Evolutionary conservation across 2,329 filamentous ascomycete species (phyloP).

Genomic region (Diaporthe sp.): DNA sequence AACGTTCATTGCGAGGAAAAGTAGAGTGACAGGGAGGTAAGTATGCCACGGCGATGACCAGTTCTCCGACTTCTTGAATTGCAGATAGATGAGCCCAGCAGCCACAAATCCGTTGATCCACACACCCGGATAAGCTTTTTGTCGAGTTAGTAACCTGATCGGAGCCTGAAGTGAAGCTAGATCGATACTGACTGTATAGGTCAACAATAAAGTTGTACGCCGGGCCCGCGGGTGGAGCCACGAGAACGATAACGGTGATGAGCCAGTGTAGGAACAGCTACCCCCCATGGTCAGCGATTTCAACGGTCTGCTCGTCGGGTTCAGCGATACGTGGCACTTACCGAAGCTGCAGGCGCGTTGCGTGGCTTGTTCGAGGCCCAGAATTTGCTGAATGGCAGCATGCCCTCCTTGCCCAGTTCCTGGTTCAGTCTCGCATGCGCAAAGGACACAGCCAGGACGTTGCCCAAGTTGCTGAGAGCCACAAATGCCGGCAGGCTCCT

Average conservation of each 20-base stretch:
- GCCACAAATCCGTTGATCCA: conserved; percentile 69
- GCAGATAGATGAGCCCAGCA: conserved; percentile 65
- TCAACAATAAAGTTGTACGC: conserved; percentile 78
- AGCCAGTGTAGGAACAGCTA: conserved; percentile 75
- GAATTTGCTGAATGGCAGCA: conserved; percentile 75
- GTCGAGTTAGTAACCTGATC: not conserved
- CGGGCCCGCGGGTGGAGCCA: conserved; percentile 76
- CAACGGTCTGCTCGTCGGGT: not conserved
- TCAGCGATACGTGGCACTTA: conserved; percentile 38
- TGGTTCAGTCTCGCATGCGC: conserved; percentile 72
- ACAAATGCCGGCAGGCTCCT: conserved; percentile 66
- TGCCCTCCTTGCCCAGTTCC: conserved; percentile 78
- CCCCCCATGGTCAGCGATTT: conserved; percentile 19
- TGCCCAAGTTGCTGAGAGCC: conserved; percentile 69
- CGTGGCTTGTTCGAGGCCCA: conserved; percentile 79
- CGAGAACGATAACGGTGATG: conserved; percentile 74
- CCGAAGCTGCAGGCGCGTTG: conserved; percentile 69
- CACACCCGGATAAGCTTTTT: conserved; percentile 60
- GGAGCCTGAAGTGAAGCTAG: too few species aligned
- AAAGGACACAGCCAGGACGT: conserved; percentile 73
- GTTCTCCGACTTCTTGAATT: conserved; percentile 63
- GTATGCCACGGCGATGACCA: conserved; percentile 69
- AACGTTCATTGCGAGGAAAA: conserved; percentile 66
- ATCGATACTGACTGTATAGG: conserved; percentile 52
- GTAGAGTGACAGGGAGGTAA: conserved; percentile 60